These are phyloP conservation scores for Syzygium grande DNA, from an alignment of 345 rosid species.

Conservation along the genomic window DNA sequence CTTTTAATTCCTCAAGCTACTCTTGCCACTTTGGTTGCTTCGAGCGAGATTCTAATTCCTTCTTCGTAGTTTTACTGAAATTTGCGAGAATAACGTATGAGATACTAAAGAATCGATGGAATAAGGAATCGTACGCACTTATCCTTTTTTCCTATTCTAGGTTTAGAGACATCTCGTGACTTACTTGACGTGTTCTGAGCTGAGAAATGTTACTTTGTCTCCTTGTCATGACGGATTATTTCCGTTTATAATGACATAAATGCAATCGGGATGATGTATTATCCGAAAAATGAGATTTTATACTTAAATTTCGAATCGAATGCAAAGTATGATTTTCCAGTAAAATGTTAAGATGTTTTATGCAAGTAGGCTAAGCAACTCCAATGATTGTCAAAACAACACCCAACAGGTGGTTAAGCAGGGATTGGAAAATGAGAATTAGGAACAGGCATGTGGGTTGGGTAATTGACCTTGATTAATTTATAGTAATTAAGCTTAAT, in stretches of 20 bases:
- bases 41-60: not conserved
- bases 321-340: not conserved
- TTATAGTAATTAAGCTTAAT: not conserved
- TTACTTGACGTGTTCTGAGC: too few species aligned
- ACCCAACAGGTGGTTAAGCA: not conserved
- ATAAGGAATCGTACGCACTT: not conserved
- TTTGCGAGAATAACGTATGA: not conserved
- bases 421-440: not conserved
- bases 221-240: not conserved
- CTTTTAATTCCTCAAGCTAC: too few species aligned
- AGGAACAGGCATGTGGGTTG: not conserved
- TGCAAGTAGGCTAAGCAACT: not conserved
- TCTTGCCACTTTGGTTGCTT: not conserved
- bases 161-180: not conserved
- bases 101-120: not conserved
- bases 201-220: not conserved
- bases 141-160: not conserved
- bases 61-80: not conserved
- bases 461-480: not conserved
- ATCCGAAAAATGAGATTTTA: not conserved
- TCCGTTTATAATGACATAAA: not conserved
- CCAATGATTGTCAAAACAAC: not conserved
- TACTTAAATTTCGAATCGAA: not conserved
- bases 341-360: not conserved
- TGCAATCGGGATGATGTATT: not conserved